Evolutionary conservation across 768 basidiomycete genomes (phyloP).

Genomic region (Coprinellus aureogranulatus): DNA sequence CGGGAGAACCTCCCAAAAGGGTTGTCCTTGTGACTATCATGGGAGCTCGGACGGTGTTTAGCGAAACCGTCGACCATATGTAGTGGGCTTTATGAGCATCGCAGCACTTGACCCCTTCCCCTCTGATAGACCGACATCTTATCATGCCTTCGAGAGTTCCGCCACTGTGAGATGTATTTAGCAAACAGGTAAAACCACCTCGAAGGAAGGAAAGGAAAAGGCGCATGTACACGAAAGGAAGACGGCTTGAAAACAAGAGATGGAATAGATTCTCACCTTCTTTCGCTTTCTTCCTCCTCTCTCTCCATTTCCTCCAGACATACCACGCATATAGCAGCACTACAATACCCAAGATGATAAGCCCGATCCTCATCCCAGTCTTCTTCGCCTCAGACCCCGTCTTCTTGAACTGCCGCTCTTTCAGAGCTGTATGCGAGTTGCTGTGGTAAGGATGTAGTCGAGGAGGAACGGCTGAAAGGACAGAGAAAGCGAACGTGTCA

Average conservation of each 20-base stretch:
- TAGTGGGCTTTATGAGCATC: no score
- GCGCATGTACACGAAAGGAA: no score
- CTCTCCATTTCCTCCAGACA: neutral
- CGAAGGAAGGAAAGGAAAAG: no score
- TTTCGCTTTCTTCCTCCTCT: constrained; percentile 5
- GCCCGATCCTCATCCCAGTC: constrained; percentile 5
- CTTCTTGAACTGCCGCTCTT: constrained; percentile 4
- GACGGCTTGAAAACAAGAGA: neutral
- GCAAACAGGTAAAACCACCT: no score
- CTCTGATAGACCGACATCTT: no score
- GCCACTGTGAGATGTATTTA: no score
- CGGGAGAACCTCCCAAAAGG: no score
- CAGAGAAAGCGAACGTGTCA: neutral
- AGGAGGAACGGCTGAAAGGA: constrained; percentile 4
- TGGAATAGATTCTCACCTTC: constrained; percentile 3
- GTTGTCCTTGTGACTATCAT: no score
- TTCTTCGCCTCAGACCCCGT: neutral
- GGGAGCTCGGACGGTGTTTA: no score
- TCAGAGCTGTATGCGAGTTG: constrained; percentile 3
- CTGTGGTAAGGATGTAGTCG: constrained; percentile 5
- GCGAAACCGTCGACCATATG: no score
- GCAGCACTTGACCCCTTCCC: no score
- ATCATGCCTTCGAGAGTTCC: no score
- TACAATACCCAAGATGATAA: constrained; percentile 7
- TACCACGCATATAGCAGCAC: neutral